These are phyloP conservation scores for Leccinum disarticulatum DNA, from an alignment of 768 basidiomycete genomes.

Conservation along the genomic window DNA sequence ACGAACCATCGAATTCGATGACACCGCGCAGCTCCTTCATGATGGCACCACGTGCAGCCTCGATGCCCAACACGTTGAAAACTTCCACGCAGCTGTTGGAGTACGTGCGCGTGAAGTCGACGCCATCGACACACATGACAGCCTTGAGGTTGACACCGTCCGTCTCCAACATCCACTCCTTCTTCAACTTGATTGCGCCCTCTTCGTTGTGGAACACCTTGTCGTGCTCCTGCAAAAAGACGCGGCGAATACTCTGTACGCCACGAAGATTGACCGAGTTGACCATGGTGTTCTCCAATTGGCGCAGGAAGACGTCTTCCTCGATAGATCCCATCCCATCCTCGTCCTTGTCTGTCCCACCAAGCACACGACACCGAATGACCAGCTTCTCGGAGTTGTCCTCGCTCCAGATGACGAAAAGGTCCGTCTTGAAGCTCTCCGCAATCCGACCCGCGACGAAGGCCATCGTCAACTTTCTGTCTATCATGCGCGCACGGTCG, in stretches of 20 bases:
- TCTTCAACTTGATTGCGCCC: conserved; percentile 60
- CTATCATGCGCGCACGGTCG: conserved; percentile 96
- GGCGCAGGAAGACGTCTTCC: conserved; percentile 95
- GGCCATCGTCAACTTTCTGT: conserved; percentile 93
- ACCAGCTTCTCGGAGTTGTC: conserved; percentile 97
- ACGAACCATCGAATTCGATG: conserved; percentile 99
- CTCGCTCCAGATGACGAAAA: conserved; percentile 99
- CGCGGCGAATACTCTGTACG: conserved; percentile 85
- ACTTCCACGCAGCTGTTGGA: conserved; percentile 97
- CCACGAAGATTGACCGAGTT: conserved; percentile 94
- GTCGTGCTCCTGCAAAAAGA: conserved; percentile 91
- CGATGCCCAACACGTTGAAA: conserved; percentile 93
- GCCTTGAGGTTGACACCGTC: conserved; percentile 95
- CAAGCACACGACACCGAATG: conserved; percentile 92
- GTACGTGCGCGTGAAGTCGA: conserved; percentile 90
- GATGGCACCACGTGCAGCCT: conserved; percentile 92
- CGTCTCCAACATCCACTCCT: conserved; percentile 97
- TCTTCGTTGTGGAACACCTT: conserved; percentile 63
- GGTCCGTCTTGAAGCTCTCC: conserved; percentile 91
- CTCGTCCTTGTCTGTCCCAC: conserved; percentile 82
- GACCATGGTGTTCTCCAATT: conserved; percentile 94
- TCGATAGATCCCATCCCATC: conserved; percentile 73
- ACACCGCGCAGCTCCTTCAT: conserved; percentile 92
- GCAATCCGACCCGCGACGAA: conserved; percentile 93
- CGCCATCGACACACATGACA: conserved; percentile 93